A percentile compares a stretch with the other conserved stretches of the same genome.
phyloP scores from a whole-genome alignment of 441 rosid genomes.

The Viola pubescens region DNA sequence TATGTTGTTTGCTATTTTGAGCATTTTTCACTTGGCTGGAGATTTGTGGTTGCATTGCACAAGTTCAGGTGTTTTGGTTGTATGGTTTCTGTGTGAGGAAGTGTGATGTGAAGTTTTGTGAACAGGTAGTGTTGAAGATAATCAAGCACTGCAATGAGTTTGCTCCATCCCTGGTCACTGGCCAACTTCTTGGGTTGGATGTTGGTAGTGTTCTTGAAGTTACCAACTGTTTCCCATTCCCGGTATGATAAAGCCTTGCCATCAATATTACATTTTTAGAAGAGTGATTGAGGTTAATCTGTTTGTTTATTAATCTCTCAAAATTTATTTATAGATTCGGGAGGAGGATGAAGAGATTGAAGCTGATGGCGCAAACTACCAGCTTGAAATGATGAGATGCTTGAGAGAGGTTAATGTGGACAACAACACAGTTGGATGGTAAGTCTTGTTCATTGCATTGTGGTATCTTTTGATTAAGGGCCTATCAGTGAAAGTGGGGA shows the following conservation, averaged over 20 bases:
- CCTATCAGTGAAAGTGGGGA: too few relatives aligned
- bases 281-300: too few relatives aligned
- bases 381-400: constrained; percentile 99
- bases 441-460: constrained; percentile 9
- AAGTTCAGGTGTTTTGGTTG: too few relatives aligned
- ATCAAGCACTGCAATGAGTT: constrained; percentile 96
- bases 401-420: constrained; percentile 95
- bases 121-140: constrained; percentile 76
- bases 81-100: too few relatives aligned
- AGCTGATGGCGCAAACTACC: constrained; percentile 96
- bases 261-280: neutral
- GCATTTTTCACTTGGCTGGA: too few relatives aligned
- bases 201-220: constrained; percentile 96
- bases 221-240: constrained; percentile 95
- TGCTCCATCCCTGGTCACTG: constrained; percentile 85
- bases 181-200: constrained; percentile 93
- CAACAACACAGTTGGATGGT: constrained; percentile 97
- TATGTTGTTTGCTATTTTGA: too few relatives aligned
- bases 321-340: constrained; percentile 34
- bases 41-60: neutral
- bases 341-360: constrained; percentile 96
- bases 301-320: too few relatives aligned
- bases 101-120: too few relatives aligned
- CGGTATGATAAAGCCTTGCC: constrained; percentile 34
- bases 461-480: neutral